phyloP scores from a whole-genome alignment of 257 asterid species.

The Primulina huaijiensis region DNA sequence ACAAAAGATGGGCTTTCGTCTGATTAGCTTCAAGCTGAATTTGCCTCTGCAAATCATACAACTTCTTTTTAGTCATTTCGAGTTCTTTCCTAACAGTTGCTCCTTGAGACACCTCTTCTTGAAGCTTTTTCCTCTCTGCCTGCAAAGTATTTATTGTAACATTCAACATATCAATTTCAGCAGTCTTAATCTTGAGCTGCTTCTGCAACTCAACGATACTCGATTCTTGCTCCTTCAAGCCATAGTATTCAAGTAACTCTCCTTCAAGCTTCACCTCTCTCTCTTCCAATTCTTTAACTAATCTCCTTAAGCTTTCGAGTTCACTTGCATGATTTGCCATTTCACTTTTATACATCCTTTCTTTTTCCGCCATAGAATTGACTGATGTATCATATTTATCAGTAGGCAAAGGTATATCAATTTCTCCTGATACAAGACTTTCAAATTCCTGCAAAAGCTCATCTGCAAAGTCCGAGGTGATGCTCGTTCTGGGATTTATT shows the following conservation, averaged over 20 bases:
- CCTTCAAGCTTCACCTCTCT: slow-evolving; percentile 94
- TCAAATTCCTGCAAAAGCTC: slow-evolving; percentile 79
- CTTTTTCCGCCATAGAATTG: slow-evolving; percentile 48
- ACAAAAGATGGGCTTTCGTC: slow-evolving; percentile 81
- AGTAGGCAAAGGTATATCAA: slow-evolving; percentile 61
- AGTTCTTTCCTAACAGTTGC: slow-evolving; percentile 62
- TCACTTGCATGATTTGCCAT: slow-evolving; percentile 70
- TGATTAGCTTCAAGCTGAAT: slow-evolving; percentile 89
- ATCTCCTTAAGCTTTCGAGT: slow-evolving; percentile 60
- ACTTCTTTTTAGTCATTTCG: slow-evolving; percentile 67
- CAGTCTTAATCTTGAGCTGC: slow-evolving; percentile 81
- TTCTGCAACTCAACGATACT: slow-evolving; percentile 66
- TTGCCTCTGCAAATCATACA: slow-evolving; percentile 79
- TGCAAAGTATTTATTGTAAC: slow-evolving; percentile 74
- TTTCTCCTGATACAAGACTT: slow-evolving; percentile 72
- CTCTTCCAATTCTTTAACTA: slow-evolving; percentile 84
- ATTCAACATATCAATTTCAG: slow-evolving; percentile 85
- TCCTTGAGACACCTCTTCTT: slow-evolving; percentile 73
- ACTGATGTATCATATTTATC: slow-evolving; percentile 48
- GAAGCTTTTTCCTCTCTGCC: slow-evolving; percentile 88
- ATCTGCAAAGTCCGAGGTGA: slow-evolving; percentile 54
- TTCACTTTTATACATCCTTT: slow-evolving; percentile 56
- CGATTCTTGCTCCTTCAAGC: slow-evolving; percentile 88
- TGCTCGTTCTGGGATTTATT: slow-evolving; percentile 48
- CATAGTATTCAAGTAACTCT: slow-evolving; percentile 85